phyloP scores from a whole-genome alignment of 2,329 filamentous ascomycete species.

The Aspergillus sp. region DNA sequence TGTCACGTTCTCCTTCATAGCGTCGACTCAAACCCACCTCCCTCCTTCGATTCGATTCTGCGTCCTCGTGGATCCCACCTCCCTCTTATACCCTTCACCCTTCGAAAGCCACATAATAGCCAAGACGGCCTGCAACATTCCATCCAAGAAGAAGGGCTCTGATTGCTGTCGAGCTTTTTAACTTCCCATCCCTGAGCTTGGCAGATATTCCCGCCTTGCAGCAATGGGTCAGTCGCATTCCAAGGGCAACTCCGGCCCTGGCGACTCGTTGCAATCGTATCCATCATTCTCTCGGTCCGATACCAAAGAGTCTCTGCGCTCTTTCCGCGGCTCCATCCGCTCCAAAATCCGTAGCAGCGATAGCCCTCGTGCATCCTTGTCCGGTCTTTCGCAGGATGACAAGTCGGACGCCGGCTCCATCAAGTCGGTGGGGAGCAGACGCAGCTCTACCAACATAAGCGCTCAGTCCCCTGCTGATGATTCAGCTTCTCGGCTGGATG shows the following conservation, averaged over 20 bases:
- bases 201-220: conserved; percentile 31
- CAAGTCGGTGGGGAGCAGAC: conserved; percentile 62
- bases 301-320: conserved; percentile 87
- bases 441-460: conserved; percentile 27
- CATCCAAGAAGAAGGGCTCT: conserved; percentile 11
- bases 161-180: conserved; percentile 4
- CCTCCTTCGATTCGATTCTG: not conserved
- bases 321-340: conserved; percentile 73
- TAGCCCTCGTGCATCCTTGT: conserved; percentile 74
- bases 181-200: conserved; percentile 26
- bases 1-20: not conserved
- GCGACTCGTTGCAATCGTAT: conserved; percentile 73
- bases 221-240: conserved; percentile 53
- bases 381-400: conserved; percentile 58
- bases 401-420: conserved; percentile 73
- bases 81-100: conserved; percentile 19
- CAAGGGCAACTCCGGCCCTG: conserved; percentile 54
- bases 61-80: conserved; percentile 4
- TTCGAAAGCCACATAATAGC: conserved; percentile 16
- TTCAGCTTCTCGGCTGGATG: conserved; percentile 50
- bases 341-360: conserved; percentile 77
- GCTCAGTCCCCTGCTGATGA: conserved; percentile 38
- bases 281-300: conserved; percentile 90
- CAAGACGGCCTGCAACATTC: conserved; percentile 28
- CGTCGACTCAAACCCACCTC: not conserved